A percentile compares a stretch with the other conserved stretches of the same genome.
Evolutionary conservation across 2,329 filamentous ascomycete species (phyloP).

Genomic region (Fusarium sp.): DNA sequence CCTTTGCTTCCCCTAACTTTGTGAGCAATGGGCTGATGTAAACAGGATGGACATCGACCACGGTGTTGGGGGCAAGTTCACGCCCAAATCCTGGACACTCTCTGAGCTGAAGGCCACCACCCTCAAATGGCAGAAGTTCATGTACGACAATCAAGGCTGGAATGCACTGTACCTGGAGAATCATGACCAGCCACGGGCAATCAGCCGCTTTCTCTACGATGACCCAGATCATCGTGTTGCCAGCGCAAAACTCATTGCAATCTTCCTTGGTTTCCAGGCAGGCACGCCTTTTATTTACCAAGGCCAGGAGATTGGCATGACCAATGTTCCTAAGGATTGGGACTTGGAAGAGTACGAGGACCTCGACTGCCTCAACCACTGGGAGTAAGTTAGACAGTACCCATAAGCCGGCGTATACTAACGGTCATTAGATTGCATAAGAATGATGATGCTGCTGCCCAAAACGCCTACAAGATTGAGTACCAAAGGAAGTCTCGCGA

Average conservation of each 20-base stretch:
- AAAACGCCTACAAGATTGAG: conserved; percentile 53
- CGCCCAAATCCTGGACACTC: conserved; percentile 57
- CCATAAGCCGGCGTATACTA: not conserved
- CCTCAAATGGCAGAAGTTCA: conserved; percentile 68
- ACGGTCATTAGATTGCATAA: conserved; percentile 47
- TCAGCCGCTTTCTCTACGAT: conserved; percentile 66
- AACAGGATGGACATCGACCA: conserved; percentile 62
- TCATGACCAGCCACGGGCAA: conserved; percentile 71
- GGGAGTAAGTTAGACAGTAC: conserved; percentile 51
- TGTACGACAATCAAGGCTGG: conserved; percentile 70
- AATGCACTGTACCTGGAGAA: conserved; percentile 74
- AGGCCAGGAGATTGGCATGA: conserved; percentile 75
- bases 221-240: conserved; percentile 59
- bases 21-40: conserved; percentile 1
- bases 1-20: not conserved
- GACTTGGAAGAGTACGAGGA: conserved; percentile 75
- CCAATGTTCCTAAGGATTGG: conserved; percentile 71
- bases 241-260: conserved; percentile 69
- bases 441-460: conserved; percentile 53
- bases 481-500: conserved; percentile 72
- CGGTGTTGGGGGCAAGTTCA: conserved; percentile 58
- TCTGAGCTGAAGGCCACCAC: conserved; percentile 64
- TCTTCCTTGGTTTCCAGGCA: conserved; percentile 66
- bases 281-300: conserved; percentile 77
- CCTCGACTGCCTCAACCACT: conserved; percentile 67